phyloP scores from a whole-genome alignment of 768 basidiomycete species.

The Stropharia rugosoannulata region DNA sequence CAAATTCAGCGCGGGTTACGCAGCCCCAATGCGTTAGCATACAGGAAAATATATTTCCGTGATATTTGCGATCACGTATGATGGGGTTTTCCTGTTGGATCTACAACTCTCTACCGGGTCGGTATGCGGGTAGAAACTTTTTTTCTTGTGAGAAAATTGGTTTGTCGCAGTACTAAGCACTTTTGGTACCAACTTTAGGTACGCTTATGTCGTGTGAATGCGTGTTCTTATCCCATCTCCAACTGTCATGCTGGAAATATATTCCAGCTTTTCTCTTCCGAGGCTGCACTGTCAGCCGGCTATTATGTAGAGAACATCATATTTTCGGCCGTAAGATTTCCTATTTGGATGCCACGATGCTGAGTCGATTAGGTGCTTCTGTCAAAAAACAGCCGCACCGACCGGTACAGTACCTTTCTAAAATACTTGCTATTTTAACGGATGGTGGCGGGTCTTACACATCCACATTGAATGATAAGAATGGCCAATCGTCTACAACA shows the following conservation, averaged over 20 bases:
- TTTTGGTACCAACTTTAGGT: slow-evolving; percentile 1
- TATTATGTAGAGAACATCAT: not conserved
- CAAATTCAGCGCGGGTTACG: too few relatives aligned
- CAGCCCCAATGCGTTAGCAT: too few relatives aligned
- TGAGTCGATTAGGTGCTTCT: not conserved
- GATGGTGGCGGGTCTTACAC: too few relatives aligned
- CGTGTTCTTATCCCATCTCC: slow-evolving; percentile 4
- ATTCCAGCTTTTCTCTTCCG: not conserved
- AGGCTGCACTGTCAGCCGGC: slow-evolving; percentile 1
- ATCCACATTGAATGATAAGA: too few relatives aligned
- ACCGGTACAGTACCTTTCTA: not conserved
- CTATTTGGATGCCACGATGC: not conserved
- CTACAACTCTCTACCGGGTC: slow-evolving; percentile 13
- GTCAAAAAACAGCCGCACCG: not conserved
- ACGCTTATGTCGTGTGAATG: slow-evolving; percentile 7
- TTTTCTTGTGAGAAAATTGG: slow-evolving; percentile 6
- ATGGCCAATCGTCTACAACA: too few relatives aligned
- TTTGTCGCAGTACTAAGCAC: not conserved
- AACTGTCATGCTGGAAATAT: slow-evolving; percentile 4
- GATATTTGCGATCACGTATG: not conserved
- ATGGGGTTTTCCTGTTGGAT: slow-evolving; percentile 15
- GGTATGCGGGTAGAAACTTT: slow-evolving; percentile 6
- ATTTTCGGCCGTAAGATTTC: not conserved
- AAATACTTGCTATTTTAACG: too few relatives aligned
- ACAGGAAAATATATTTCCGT: too few relatives aligned